These are phyloP conservation scores for Fraxinus baroniana DNA, from an alignment of 305 asterid genomes.

Conservation along the genomic window DNA sequence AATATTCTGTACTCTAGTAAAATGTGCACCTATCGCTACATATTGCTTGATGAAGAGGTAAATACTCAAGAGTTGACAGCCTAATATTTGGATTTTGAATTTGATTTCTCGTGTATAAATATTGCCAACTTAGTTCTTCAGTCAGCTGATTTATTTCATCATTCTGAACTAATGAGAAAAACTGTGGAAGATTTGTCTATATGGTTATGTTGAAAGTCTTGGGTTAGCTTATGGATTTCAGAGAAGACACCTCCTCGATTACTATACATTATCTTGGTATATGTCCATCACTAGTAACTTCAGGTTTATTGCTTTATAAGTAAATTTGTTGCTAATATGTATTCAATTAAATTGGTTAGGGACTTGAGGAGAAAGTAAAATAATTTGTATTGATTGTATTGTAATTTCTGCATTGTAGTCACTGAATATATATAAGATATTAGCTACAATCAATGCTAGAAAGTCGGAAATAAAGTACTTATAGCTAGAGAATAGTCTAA, in stretches of 20 bases:
- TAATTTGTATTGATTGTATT: not conserved
- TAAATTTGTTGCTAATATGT: not conserved
- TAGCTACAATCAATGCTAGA: not conserved
- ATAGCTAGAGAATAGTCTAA: not conserved
- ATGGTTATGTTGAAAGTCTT: not conserved
- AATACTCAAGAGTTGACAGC: not conserved
- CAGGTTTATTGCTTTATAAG: not conserved
- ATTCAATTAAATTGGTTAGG: not conserved
- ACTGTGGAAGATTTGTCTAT: not conserved
- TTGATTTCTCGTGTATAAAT: not conserved
- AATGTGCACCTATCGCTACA: not conserved
- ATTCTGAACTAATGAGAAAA: not conserved
- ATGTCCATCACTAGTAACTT: not conserved
- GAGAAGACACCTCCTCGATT: not conserved
- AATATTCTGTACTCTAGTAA: not conserved
- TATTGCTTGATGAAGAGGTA: not conserved
- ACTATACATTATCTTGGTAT: not conserved
- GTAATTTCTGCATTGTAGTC: not conserved
- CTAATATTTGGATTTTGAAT: not conserved
- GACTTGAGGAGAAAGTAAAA: not conserved
- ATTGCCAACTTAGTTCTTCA: slow-evolving; percentile 6
- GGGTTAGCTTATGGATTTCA: not conserved
- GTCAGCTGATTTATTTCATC: not conserved
- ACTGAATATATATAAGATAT: not conserved
- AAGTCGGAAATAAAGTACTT: not conserved